phyloP scores from a whole-genome alignment of 179 eudicot genomes.

The Silene noctiflora region DNA sequence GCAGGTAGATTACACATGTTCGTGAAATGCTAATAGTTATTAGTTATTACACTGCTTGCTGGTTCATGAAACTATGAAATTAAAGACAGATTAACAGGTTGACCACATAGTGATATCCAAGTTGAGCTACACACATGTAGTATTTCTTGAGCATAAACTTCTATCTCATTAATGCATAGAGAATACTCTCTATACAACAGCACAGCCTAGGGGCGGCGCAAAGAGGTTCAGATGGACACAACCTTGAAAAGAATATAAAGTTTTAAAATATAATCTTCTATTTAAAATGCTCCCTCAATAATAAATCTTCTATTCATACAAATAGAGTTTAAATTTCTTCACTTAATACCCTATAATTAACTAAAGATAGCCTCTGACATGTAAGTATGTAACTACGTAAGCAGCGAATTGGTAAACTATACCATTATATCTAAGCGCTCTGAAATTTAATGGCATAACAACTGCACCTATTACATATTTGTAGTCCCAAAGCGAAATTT shows the following conservation, averaged over 20 bases:
- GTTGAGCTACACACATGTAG: neutral
- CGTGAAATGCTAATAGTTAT: neutral
- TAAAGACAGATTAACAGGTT: neutral
- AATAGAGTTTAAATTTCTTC: neutral
- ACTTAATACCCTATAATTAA: too few species aligned
- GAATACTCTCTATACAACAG: neutral
- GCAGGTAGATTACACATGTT: conserved; percentile 1
- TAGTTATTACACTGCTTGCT: neutral
- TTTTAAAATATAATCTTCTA: too few species aligned
- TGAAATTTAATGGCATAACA: conserved; percentile 2
- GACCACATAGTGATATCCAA: neutral
- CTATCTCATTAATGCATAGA: neutral
- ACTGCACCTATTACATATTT: neutral
- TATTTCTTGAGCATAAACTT: neutral
- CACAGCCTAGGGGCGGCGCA: too few species aligned
- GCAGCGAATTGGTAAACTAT: too few species aligned
- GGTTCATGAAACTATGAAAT: neutral
- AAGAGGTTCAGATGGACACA: too few species aligned
- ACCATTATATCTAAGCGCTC: neutral
- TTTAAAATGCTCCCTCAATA: too few species aligned
- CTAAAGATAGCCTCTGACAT: neutral
- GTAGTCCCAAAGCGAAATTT: neutral
- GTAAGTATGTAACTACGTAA: neutral
- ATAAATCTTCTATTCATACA: too few species aligned
- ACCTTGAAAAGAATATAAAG: too few species aligned